These are phyloP conservation scores for Rhodotorula sp. DNA, from an alignment of 1,284 basidiomycete species.

Conservation along the genomic window DNA sequence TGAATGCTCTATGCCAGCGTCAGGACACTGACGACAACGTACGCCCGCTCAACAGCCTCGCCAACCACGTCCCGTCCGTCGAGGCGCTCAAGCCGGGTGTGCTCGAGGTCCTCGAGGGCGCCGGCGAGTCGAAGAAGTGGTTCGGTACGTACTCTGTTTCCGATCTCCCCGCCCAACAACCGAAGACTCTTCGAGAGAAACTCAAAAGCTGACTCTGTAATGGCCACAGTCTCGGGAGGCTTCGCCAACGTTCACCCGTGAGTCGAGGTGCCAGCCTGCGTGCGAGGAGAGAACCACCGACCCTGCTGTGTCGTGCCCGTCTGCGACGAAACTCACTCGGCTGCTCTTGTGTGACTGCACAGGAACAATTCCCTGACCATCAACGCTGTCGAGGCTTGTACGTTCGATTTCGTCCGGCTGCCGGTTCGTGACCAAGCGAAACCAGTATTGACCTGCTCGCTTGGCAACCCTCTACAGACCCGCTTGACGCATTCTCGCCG, in stretches of 20 bases:
- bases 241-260: conserved; percentile 92
- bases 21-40: background rate
- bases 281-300: too few relatives aligned
- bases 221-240: conserved; percentile 79
- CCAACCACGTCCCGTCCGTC: conserved; percentile 92
- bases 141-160: conserved; percentile 67
- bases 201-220: background rate
- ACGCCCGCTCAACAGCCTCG: conserved; percentile 55
- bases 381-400: conserved; percentile 90
- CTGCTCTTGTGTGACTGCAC: background rate
- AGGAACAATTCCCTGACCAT: conserved; percentile 89
- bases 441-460: background rate
- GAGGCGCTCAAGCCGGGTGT: conserved; percentile 90
- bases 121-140: conserved; percentile 78
- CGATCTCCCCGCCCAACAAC: background rate
- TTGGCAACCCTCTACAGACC: conserved; percentile 51
- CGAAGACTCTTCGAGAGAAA: too few relatives aligned
- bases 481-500: conserved; percentile 82
- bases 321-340: background rate
- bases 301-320: background rate
- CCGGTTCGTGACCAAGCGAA: background rate
- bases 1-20: background rate
- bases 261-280: background rate
- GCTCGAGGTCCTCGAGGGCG: conserved; percentile 85
- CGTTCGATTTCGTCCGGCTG: background rate